These are phyloP conservation scores for Byssothecium circinans DNA, from an alignment of 2,329 filamentous ascomycete species.

Conservation along the genomic window DNA sequence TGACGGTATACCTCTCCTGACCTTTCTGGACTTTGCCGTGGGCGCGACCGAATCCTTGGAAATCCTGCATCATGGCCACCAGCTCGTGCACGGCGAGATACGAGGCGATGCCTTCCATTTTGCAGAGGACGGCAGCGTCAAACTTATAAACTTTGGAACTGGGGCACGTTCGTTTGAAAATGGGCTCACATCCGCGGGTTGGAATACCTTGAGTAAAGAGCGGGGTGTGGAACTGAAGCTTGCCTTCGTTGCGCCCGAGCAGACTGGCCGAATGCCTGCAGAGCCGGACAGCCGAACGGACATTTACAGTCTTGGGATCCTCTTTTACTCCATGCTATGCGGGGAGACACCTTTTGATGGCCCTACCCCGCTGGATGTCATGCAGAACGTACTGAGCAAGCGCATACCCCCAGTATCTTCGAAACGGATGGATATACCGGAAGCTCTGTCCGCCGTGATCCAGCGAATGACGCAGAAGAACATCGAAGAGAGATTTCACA, in stretches of 20 bases:
- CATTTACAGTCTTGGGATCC: constrained; percentile 86
- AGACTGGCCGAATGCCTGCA: constrained; percentile 88
- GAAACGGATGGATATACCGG: constrained; percentile 79
- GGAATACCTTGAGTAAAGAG: constrained; percentile 81
- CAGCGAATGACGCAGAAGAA: constrained; percentile 91
- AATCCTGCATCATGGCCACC: constrained; percentile 84
- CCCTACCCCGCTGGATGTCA: constrained; percentile 80
- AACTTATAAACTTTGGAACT: constrained; percentile 81
- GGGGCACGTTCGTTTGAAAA: constrained; percentile 88
- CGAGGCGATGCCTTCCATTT: constrained; percentile 90
- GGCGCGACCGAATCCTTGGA: constrained; percentile 85
- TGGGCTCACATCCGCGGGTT: constrained; percentile 79
- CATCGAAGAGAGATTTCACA: constrained; percentile 81
- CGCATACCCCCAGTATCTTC: constrained; percentile 76
- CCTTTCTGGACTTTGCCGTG: constrained; percentile 88
- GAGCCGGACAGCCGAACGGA: constrained; percentile 79
- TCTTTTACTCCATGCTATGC: constrained; percentile 76
- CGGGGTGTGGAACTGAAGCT: constrained; percentile 86
- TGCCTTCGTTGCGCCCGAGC: constrained; percentile 89
- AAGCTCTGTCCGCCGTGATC: constrained; percentile 78
- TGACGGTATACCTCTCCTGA: constrained; percentile 65
- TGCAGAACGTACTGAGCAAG: constrained; percentile 82
- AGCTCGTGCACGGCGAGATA: constrained; percentile 87
- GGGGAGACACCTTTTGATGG: constrained; percentile 80
- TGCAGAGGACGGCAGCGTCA: constrained; percentile 72